Base-by-base conservation (phyloP, 768 basidiomycete species). In the Suillus decipiens region DNA sequence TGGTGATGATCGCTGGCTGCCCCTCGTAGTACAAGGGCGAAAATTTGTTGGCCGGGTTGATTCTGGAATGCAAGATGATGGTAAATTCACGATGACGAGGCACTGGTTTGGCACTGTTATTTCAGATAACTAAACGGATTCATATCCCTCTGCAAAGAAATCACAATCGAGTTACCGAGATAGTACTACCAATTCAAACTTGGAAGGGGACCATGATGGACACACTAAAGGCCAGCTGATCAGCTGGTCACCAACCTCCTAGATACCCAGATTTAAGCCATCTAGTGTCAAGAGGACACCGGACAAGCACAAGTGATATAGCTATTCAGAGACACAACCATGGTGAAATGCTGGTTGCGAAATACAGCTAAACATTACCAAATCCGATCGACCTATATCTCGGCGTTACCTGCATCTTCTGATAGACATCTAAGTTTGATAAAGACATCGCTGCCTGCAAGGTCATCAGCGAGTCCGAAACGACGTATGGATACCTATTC, bases 31-130 rank as follows among this genome's bases (percentile, higher is more conserved):
- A 8, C 67, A 75, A 8, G 73, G 75, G 10, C 72, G 70, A 19
- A 71, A 60, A 24, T 86, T 86, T 61, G 71, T 80, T n/a, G 85
- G 84, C 7, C 76, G 85, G 0, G 79, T 77, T 0, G 84, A 86
- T 66, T 80, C 82, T 24, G 89, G 89, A 71, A 80, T 79, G 67
- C 88, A 86, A 69, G 95, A 92, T 84, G 93, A 94, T 67, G 93
- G 93, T 79, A 4, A 51, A 31, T 93, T 92, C 77, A 85, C 84
- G 34, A 92, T 91, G 77, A 84, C 82, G 39, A 87, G 87, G 48
- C 82, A 87, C 71, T 84, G 87, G 68, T 96, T 95, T 84, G 95
- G 87, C 73, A 92, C 90, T 17, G 63, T 68, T 51, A 36, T 28
- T 22, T 45, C 5, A 54, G 11, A 42, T 15, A 19, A 22, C 53